These are phyloP conservation scores for Cladosporium sp. DNA, from an alignment of 2,329 filamentous ascomycete genomes.

Conservation along the genomic window DNA sequence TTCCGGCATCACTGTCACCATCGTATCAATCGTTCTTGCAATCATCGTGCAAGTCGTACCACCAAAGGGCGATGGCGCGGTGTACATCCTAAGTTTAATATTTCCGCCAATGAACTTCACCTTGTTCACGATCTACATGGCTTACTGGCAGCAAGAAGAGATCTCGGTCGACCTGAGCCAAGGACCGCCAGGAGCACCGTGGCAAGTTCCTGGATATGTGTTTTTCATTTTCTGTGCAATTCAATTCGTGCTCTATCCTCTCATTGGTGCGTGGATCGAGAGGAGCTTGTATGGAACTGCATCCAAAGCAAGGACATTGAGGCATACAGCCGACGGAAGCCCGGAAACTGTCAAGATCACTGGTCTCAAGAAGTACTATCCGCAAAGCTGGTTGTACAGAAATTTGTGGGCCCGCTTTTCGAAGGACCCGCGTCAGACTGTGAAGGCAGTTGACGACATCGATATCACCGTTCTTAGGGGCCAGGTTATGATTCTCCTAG, in stretches of 20 bases:
- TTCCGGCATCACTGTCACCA: conserved; percentile 74
- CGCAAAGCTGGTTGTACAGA: conserved; percentile 57
- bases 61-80: conserved; percentile 57
- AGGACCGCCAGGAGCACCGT: conserved; percentile 54
- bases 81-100: conserved; percentile 66
- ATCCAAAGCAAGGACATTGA: conserved; percentile 48
- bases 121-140: conserved; percentile 73
- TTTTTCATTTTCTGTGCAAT: conserved; percentile 74
- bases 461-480: conserved; percentile 68
- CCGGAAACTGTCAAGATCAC: conserved; percentile 63
- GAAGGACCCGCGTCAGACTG: conserved; percentile 55
- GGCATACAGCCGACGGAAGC: conserved; percentile 22
- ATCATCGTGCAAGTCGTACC: conserved; percentile 76
- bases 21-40: conserved; percentile 69
- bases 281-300: conserved; percentile 70
- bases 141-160: conserved; percentile 67
- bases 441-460: conserved; percentile 74
- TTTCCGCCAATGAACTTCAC: conserved; percentile 89
- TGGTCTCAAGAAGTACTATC: conserved; percentile 74
- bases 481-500: conserved; percentile 80
- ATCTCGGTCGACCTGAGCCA: conserved; percentile 58
- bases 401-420: conserved; percentile 44
- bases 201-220: conserved; percentile 66
- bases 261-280: conserved; percentile 72
- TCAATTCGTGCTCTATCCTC: conserved; percentile 73